phyloP scores from a whole-genome alignment of 495 filamentous ascomycete genomes.

The Filosporella fistucella region DNA sequence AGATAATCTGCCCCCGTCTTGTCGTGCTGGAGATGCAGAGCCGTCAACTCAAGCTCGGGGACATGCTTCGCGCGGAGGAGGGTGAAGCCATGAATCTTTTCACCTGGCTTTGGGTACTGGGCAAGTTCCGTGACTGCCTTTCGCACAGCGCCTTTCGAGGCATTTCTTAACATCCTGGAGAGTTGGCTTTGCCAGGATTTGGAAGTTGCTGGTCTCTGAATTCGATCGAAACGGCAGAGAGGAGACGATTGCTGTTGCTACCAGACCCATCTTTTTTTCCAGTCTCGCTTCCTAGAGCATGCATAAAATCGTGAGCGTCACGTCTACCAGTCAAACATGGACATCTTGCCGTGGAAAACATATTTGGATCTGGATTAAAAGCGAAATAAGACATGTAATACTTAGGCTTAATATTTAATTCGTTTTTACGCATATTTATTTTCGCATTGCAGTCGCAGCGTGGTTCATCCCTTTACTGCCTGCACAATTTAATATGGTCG shows the following conservation, averaged over 20 bases:
- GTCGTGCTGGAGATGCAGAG: constrained; percentile 83
- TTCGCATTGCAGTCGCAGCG: too few species aligned
- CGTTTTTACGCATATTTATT: too few species aligned
- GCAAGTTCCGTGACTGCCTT: constrained; percentile 67
- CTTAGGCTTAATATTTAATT: too few species aligned
- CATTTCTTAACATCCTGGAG: constrained; percentile 43
- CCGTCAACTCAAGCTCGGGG: constrained; percentile 88
- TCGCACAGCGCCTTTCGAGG: constrained; percentile 45
- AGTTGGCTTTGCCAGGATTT: background rate
- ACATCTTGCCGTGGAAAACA: too few species aligned
- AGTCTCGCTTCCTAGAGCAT: too few species aligned
- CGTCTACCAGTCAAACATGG: too few species aligned
- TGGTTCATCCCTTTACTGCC: too few species aligned
- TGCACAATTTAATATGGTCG: too few species aligned
- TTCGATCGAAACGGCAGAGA: background rate
- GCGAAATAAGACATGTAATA: too few species aligned
- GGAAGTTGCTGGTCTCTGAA: background rate
- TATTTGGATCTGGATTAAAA: too few species aligned
- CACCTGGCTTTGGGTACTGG: constrained; percentile 69
- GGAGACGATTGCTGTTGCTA: background rate
- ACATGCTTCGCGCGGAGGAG: constrained; percentile 83
- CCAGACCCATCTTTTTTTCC: constrained; percentile 3
- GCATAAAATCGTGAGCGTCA: too few species aligned
- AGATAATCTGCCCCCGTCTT: constrained; percentile 94
- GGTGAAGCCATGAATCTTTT: constrained; percentile 89